Evolutionary conservation across 805 yeast species (phyloP).

Genomic region (Pichia deserticola): DNA sequence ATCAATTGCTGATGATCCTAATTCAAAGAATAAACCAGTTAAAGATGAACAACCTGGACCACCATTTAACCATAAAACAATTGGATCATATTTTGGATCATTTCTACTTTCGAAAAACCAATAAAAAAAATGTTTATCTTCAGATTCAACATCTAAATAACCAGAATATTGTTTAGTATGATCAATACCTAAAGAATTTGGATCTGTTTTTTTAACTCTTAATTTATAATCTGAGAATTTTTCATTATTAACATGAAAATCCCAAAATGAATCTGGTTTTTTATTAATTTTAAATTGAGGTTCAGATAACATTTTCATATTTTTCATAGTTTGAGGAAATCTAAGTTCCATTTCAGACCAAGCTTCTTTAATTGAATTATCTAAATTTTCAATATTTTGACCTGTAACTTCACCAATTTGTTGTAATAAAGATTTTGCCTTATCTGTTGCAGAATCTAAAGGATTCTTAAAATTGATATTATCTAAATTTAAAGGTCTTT

Average conservation of each 20-base stretch:
- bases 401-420: constrained; percentile 45
- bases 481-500: constrained; percentile 7
- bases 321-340: constrained; percentile 50
- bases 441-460: constrained; percentile 2
- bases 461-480: not conserved
- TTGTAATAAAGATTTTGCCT: constrained; percentile 22
- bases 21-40: constrained; percentile 84
- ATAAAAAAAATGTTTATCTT: constrained; percentile 81
- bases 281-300: constrained; percentile 37
- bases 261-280: constrained; percentile 30
- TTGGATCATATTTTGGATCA: constrained; percentile 80
- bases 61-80: constrained; percentile 84
- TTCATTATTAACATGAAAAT: constrained; percentile 24
- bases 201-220: constrained; percentile 42
- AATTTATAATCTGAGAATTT: constrained; percentile 39
- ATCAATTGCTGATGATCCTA: constrained; percentile 79
- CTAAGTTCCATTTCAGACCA: constrained; percentile 60
- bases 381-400: constrained; percentile 41
- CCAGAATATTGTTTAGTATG: constrained; percentile 67
- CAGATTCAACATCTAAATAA: constrained; percentile 59
- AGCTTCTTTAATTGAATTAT: constrained; percentile 40
- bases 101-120: constrained; percentile 92
- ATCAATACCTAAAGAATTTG: constrained; percentile 49
- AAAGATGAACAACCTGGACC: constrained; percentile 95
- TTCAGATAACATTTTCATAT: constrained; percentile 41